These are phyloP conservation scores for Raphanus sativus DNA, from an alignment of 345 rosid genomes.

Conservation along the genomic window DNA sequence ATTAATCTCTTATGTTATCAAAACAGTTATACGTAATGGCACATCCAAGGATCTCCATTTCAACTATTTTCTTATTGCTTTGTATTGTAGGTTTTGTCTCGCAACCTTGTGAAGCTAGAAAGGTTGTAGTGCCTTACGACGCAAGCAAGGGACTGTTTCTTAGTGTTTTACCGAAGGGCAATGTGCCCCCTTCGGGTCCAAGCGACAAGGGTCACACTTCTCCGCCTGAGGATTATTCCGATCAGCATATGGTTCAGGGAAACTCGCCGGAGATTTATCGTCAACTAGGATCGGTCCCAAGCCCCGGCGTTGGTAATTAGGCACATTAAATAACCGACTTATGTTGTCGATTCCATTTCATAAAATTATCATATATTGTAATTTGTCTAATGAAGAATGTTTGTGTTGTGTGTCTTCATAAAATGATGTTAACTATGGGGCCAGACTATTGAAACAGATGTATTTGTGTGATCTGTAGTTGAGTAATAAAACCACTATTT, in stretches of 20 bases:
- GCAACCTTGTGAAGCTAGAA: conserved; percentile 29
- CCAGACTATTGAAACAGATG: background rate
- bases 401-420: conserved; percentile 4
- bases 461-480: conserved; percentile 14
- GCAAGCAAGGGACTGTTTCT: conserved; percentile 36
- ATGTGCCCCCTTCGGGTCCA: conserved; percentile 39
- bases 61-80: conserved; percentile 20
- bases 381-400: background rate
- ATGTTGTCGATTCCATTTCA: background rate
- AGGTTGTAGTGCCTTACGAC: conserved; percentile 15
- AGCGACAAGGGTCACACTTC: conserved; percentile 39
- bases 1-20: background rate
- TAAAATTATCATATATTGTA: background rate
- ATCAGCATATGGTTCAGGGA: conserved; percentile 19
- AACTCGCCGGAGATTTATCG: conserved; percentile 32
- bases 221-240: conserved; percentile 26
- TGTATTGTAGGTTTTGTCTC: conserved; percentile 22
- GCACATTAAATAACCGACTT: background rate
- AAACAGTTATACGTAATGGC: conserved; percentile 15
- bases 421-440: background rate
- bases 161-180: conserved; percentile 42
- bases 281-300: conserved; percentile 44
- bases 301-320: conserved; percentile 56
- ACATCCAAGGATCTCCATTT: conserved; percentile 13
- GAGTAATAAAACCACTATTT: conserved; percentile 12